phyloP scores from a whole-genome alignment of 768 basidiomycete species.

The Tylopilus subfusipes region DNA sequence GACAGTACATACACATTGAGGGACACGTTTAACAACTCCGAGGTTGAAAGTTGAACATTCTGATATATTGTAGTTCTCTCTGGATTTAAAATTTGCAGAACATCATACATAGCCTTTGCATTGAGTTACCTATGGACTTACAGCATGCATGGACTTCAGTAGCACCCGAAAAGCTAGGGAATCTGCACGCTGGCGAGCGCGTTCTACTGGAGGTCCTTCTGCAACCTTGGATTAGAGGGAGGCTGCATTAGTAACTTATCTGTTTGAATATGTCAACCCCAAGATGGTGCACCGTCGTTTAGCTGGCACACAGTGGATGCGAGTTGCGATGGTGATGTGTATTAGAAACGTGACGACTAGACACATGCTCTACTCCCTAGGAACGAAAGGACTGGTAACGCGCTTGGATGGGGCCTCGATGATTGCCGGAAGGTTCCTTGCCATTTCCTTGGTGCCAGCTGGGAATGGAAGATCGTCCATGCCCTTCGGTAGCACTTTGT shows the following conservation, averaged over 20 bases:
- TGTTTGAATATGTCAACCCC: not conserved
- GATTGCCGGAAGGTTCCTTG: slow-evolving; percentile 57
- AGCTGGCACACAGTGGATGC: not conserved
- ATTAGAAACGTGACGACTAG: slow-evolving; percentile 3
- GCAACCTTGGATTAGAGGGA: not conserved
- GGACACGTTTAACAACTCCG: no score
- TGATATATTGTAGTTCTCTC: no score
- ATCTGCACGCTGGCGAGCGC: no score
- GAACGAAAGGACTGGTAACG: slow-evolving; percentile 75
- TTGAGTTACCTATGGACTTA: no score
- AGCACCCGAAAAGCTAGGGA: no score
- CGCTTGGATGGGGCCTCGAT: slow-evolving; percentile 72
- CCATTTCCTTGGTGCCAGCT: slow-evolving; percentile 78
- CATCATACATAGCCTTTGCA: not conserved
- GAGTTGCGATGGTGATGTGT: not conserved
- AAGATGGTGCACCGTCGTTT: not conserved
- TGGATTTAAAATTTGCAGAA: no score
- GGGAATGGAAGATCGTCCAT: slow-evolving; percentile 89
- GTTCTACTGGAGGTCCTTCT: not conserved
- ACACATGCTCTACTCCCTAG: slow-evolving; percentile 50
- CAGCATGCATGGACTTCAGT: no score
- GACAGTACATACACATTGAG: no score
- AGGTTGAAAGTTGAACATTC: not conserved
- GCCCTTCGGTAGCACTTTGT: slow-evolving; percentile 77
- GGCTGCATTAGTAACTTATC: not conserved